Conservation (phyloP, 2,329 filamentous ascomycete genomes). For the Trichoderma pleuroti region DNA sequence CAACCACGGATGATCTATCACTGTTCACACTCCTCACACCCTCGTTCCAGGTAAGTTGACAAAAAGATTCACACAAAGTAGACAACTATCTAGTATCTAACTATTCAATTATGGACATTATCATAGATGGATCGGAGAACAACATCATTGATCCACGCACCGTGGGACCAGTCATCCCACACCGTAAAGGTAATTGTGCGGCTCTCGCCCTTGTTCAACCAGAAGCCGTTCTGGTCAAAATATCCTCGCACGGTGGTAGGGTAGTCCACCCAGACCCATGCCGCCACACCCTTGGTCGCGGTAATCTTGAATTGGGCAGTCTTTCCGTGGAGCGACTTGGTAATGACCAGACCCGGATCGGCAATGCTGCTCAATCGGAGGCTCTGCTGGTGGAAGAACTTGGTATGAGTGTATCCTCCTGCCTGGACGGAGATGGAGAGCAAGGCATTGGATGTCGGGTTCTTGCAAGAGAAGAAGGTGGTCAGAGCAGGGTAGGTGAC, state of each 20-base stretch:
- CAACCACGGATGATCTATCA: not conserved
- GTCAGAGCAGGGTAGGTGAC: constrained; percentile 1
- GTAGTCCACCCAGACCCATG: constrained; percentile 22
- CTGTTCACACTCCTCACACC: no score
- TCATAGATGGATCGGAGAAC: constrained; percentile 6
- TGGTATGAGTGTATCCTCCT: constrained; percentile 16
- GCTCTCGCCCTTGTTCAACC: constrained; percentile 19
- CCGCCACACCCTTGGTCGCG: constrained; percentile 19
- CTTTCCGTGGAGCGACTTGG: constrained; percentile 2
- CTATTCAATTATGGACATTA: not conserved
- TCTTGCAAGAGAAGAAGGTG: constrained; percentile 14
- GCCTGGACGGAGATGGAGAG: not conserved
- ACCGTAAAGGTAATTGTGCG: constrained; percentile 17
- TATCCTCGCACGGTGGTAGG: constrained; percentile 18
- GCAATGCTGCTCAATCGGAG: constrained; percentile 18
- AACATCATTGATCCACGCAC: not conserved
- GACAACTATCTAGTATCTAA: not conserved
- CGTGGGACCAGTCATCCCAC: constrained; percentile 1
- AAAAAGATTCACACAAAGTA: not conserved
- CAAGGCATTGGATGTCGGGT: not conserved
- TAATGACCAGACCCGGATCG: constrained; percentile 16
- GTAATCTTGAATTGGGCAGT: constrained; percentile 17
- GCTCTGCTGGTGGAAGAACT: constrained; percentile 17
- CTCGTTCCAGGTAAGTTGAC: not conserved
- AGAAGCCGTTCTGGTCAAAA: constrained; percentile 23